Evolutionary conservation across 148 eudicot genomes (phyloP), one percentile per base, ranked within the genome.

Genomic region (Rhododendron ferrugineum): DNA sequence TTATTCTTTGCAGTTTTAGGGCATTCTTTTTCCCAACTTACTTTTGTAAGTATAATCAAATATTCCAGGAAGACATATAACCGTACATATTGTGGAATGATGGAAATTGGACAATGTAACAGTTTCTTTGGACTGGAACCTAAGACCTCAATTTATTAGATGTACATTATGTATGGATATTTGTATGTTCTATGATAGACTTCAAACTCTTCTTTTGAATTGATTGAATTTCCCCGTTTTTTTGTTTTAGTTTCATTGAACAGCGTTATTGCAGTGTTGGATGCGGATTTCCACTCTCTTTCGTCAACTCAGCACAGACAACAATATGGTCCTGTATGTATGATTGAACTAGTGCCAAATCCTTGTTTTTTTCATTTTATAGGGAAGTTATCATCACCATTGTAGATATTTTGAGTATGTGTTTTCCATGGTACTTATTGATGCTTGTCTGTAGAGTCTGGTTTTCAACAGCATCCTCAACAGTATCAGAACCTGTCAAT

Each of bases 261-360:
- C 92, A 95, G 98, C 84, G 98, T 97, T 44, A 97, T 97, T 89
- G 99, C 99, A 56, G 98, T 97, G 75, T 85, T 97, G 93, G 99
- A 97, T 92, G 93, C 98, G 23, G 99, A 97, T 91, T 97, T 97
- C 90, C 99, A 97, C 85, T 97, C 99, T 47, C 96, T 97, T 84
- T 97, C 99, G 73, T 91, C 99, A 15, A 91, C 95, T 82, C 99
- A 93, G 92, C 98, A 97, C 83, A 92, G 99, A 86, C 96, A 93
- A 86, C 98, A 94, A 78, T 97, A 97, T 92, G 98, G 99, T 84
- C 97, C 98, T 77, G 99, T 97, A 92, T 85, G 98, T 92, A 73
- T 73, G 74, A 32, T 83, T 52, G 77, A 79, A 78, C 50, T 49
- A 37, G 85, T 40, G 79, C 37, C 62, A 68, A 52, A 42, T 42